These are phyloP conservation scores for Nemania sp. DNA, from an alignment of 2,329 filamentous ascomycete genomes.

Conservation along the genomic window DNA sequence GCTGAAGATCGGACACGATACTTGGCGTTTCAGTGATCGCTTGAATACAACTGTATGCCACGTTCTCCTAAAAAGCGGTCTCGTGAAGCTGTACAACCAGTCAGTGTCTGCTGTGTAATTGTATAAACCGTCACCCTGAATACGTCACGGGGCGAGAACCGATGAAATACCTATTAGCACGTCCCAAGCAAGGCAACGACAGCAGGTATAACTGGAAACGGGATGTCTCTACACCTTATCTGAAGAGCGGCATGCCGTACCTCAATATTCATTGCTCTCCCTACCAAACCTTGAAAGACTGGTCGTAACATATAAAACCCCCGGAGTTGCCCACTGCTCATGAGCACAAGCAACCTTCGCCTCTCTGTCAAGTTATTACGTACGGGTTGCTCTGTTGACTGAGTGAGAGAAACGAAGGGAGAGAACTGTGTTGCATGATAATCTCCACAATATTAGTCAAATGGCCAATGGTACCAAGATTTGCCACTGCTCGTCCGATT, in stretches of 20 bases:
- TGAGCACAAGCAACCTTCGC: conserved; percentile 3
- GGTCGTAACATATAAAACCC: not conserved
- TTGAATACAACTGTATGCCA: not conserved
- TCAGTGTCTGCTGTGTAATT: not conserved
- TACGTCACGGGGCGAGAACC: no score
- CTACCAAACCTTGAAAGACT: not conserved
- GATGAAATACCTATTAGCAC: not conserved
- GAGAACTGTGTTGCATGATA: conserved; percentile 22
- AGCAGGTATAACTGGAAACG: not conserved
- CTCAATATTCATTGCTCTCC: no score
- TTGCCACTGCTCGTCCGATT: conserved; percentile 16
- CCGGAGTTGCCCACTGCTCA: not conserved
- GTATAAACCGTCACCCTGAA: not conserved
- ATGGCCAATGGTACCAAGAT: conserved; percentile 12
- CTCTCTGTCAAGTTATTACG: conserved; percentile 7
- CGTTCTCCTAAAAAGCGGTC: not conserved
- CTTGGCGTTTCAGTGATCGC: conserved; percentile 10
- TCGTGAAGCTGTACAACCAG: not conserved
- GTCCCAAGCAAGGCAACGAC: not conserved
- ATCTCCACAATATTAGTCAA: conserved; percentile 21
- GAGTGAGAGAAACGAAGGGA: not conserved
- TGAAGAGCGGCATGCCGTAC: no score
- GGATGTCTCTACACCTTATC: not conserved
- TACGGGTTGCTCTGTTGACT: no score
- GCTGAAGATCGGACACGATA: conserved; percentile 7